Evolutionary conservation across 192 early-diverging fungal genomes (phyloP), one percentile per base, ranked within the genome.

Genomic region (Haplosporangium gracile): DNA sequence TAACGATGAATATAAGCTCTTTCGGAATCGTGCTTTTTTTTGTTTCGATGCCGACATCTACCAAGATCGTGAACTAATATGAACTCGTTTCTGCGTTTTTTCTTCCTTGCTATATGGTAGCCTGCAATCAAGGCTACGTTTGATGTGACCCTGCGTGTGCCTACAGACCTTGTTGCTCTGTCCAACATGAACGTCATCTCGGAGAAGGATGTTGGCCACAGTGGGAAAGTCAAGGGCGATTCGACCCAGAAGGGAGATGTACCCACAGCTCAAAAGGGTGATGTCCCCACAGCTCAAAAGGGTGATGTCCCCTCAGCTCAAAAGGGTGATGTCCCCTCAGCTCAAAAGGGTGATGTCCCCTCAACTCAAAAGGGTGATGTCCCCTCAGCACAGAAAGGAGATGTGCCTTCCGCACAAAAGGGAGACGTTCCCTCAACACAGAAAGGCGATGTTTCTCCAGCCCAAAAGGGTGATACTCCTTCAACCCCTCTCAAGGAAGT

Each of bases 101-200:
- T 60, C 15, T 9, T 36, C 20, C 15, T 18, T 7, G 22, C 65
- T 63, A 7, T 39, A 15, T 74, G 34, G 29, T 81, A 91, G 91
- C 98, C 98, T 45, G 92, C 94, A 75, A 92, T 96, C 65, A 99
- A 99, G 90, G 97, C 98, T 40, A 97, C 96, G 0, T 99, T 99
- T 74, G 96, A 98, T 80, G 92, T 98, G 53, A 97, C 95, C 5
- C 90, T 99, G 76, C 91, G 93, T 53, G 96, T 99, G 45, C 91
- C 90, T 38, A 90, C 90, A 39, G 90, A 94, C 20, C 89, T 97
- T 68, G 93, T 93, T 34, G 98, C 97, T 20, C 90, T 99, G 55
- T 97, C 96, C 68, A 99, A 99, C 91, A 99, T 98, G 97, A 92
- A 97, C 72, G 93, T 93, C 36, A 88, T 94, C 53, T 92, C 93